Evolutionary conservation across 257 asterid species (phyloP).

Genomic region (Anisodus tanguticus): DNA sequence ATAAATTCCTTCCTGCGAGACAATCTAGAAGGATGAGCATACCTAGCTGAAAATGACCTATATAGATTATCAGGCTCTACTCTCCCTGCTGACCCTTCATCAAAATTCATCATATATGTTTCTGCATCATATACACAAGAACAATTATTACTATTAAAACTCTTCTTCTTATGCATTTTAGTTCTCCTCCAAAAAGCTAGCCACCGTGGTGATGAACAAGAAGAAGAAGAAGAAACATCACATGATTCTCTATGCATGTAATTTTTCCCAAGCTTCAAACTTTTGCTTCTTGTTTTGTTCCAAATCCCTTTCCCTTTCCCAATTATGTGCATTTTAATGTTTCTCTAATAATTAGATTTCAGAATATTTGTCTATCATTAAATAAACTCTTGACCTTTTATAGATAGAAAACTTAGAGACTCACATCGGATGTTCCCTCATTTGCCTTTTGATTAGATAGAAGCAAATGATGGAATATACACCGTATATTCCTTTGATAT

Average conservation of each 20-base stretch:
- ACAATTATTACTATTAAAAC: slow-evolving; percentile 9
- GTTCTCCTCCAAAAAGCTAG: slow-evolving; percentile 57
- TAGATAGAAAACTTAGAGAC: background rate
- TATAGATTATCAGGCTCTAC: slow-evolving; percentile 62
- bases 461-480: background rate
- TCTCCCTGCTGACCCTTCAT: slow-evolving; percentile 46
- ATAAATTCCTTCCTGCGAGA: slow-evolving; percentile 24
- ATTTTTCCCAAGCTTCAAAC: slow-evolving; percentile 52
- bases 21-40: slow-evolving; percentile 61
- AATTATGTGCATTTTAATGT: background rate
- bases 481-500: too few species aligned
- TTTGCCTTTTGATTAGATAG: slow-evolving; percentile 12
- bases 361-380: background rate
- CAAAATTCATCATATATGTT: slow-evolving; percentile 70
- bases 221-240: background rate
- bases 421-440: slow-evolving; percentile 1
- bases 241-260: slow-evolving; percentile 29
- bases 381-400: background rate
- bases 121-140: slow-evolving; percentile 50
- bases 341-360: background rate
- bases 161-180: slow-evolving; percentile 38
- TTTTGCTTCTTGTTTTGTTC: slow-evolving; percentile 58
- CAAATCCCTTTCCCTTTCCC: slow-evolving; percentile 28
- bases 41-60: slow-evolving; percentile 77
- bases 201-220: slow-evolving; percentile 43